Evolutionary conservation across 2,329 filamentous ascomycete genomes (phyloP), one percentile per base, ranked within the genome.

Genomic region (Alternaria sp.): DNA sequence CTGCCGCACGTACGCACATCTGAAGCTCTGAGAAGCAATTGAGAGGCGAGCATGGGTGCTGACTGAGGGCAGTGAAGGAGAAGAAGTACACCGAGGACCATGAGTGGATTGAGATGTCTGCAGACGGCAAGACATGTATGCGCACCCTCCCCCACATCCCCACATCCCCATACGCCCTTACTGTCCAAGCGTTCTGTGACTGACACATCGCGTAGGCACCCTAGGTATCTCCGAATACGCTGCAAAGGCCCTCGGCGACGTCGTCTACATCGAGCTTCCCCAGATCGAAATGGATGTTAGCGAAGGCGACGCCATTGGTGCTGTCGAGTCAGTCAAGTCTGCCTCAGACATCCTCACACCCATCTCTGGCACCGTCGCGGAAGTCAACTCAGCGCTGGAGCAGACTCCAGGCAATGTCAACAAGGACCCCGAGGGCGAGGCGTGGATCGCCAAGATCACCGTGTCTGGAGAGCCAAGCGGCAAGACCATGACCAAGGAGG

Each of bases 261-360:
- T 98, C 63, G 95, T 99, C 78, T 99, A 92, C 84, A 93, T 98
- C 76, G 96, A 99, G 86, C 91, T 99, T 28, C 96, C 96, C 60
- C 85, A 90, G 70, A 78, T 86, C 59, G 90, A 89, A 69, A 84
- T 89, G 72, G 87, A 90, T 74, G 87, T 97, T 65, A 82, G 83
- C 62, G 87, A 89, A 61, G 93, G 93, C 75, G 95, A 98, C 78
- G 86, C 91, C 69, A 91, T 98, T 72, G 96, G 96, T 71, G 93
- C 95, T 64, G 95, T 99, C 73, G 96, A 99, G 85, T 97, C 93
- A 3, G 96, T 99, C 81, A 99, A 99, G 87, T 96, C 91, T 67
- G 96, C 96, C n/a, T 95, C 93, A 68, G 96, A 99, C 80, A 97
- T 99, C 85, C 91, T 97, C 83, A 90, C 93, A 13, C 96, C 96